A percentile compares a stretch with the other conserved stretches of the same genome.
phyloP scores from a whole-genome alignment of 768 basidiomycete species.

The Agrocybe chaxingu region DNA sequence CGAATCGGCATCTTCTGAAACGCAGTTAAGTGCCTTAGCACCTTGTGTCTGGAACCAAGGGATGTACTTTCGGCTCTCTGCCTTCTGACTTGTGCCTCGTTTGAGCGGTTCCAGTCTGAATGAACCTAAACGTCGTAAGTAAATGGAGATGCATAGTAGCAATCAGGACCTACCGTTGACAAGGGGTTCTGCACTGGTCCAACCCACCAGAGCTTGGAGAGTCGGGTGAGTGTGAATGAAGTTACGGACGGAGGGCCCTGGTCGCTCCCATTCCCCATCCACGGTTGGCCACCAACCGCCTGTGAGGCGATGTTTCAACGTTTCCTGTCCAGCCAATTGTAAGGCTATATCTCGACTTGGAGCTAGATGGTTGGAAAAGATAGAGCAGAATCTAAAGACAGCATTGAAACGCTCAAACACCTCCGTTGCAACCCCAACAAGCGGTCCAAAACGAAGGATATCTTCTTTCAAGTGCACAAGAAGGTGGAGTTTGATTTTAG shows the following conservation, averaged over 20 bases:
- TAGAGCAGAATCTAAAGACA: conserved; percentile 35
- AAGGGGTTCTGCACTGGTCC: conserved; percentile 4
- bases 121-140: conserved; percentile 10
- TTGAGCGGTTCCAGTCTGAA: conserved; percentile 23
- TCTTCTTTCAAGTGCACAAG: conserved; percentile 31
- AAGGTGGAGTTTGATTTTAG: conserved; percentile 34
- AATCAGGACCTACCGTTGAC: conserved; percentile 5
- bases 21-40: conserved; percentile 11
- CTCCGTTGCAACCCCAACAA: conserved; percentile 30
- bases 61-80: conserved; percentile 2
- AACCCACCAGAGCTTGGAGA: conserved; percentile 8
- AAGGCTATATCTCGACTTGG: conserved; percentile 40
- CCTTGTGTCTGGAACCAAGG: conserved; percentile 11
- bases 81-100: conserved; percentile 22
- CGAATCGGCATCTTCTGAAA: background rate
- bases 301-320: conserved; percentile 26
- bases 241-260: conserved; percentile 7
- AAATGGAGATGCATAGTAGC: too few relatives aligned
- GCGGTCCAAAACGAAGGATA: conserved; percentile 32
- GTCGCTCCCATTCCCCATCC: conserved; percentile 9
- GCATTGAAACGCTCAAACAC: conserved; percentile 39
- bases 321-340: conserved; percentile 25
- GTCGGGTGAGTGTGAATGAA: conserved; percentile 8
- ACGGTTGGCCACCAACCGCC: conserved; percentile 26
- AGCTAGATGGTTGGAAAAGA: conserved; percentile 39